Conservation (phyloP, 2,329 filamentous ascomycete genomes). For the Epicoccum nigrum region DNA sequence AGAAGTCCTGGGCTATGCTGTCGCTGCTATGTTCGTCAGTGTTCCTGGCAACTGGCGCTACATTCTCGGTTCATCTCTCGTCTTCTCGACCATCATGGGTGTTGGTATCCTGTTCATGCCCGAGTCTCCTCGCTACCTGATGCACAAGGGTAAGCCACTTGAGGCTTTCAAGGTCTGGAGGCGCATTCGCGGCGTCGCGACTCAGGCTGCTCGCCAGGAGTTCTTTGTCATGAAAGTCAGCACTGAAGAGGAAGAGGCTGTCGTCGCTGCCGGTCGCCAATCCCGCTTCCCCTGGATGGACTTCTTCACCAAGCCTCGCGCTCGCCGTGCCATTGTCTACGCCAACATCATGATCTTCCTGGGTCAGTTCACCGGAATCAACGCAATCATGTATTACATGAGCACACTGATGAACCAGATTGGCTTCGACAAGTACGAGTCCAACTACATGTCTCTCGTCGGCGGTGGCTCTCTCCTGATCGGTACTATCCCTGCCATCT, state of each 20-base stretch:
- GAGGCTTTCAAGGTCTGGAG: slow-evolving; percentile 74
- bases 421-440: slow-evolving; percentile 66
- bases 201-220: slow-evolving; percentile 66
- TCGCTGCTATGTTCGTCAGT: slow-evolving; percentile 74
- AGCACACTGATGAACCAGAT: slow-evolving; percentile 69
- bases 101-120: slow-evolving; percentile 74
- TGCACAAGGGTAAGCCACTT: slow-evolving; percentile 68
- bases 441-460: slow-evolving; percentile 75
- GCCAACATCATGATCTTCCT: slow-evolving; percentile 77
- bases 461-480: slow-evolving; percentile 71
- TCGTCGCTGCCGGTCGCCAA: slow-evolving; percentile 58
- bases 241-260: slow-evolving; percentile 61
- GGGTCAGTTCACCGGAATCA: slow-evolving; percentile 72
- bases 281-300: slow-evolving; percentile 72
- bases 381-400: slow-evolving; percentile 77
- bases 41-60: slow-evolving; percentile 74
- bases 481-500: slow-evolving; percentile 70
- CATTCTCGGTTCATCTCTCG: slow-evolving; percentile 73
- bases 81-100: slow-evolving; percentile 70
- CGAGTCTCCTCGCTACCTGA: slow-evolving; percentile 70
- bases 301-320: slow-evolving; percentile 72
- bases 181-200: slow-evolving; percentile 67
- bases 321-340: slow-evolving; percentile 63
- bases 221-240: slow-evolving; percentile 74
- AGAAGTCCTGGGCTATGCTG: slow-evolving; percentile 74